These are phyloP conservation scores for Cladosporium sp. DNA, from an alignment of 2,329 filamentous ascomycete species.

Conservation along the genomic window DNA sequence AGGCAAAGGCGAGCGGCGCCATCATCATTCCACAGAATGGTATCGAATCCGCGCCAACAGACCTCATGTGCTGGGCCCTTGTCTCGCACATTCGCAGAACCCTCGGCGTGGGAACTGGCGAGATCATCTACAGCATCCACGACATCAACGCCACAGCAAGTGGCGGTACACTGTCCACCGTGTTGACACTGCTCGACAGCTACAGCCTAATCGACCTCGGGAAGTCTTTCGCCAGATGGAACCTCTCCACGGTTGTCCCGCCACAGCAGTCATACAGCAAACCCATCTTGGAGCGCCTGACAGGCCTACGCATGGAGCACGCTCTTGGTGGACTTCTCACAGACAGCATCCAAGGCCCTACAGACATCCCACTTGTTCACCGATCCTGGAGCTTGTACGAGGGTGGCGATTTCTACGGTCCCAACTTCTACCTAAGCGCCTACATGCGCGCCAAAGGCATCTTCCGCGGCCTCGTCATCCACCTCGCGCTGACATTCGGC, in stretches of 20 bases:
- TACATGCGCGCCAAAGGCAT: constrained; percentile 55
- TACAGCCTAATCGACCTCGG: constrained; percentile 50
- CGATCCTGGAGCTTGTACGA: constrained; percentile 59
- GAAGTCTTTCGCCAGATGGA: constrained; percentile 52
- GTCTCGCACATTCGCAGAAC: constrained; percentile 55
- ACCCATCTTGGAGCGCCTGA: constrained; percentile 42
- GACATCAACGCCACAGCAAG: constrained; percentile 55
- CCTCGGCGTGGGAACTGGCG: constrained; percentile 50
- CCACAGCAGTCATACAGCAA: constrained; percentile 32
- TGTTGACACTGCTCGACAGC: constrained; percentile 57
- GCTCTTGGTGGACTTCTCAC: constrained; percentile 59
- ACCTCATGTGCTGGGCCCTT: constrained; percentile 55
- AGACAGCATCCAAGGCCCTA: constrained; percentile 52
- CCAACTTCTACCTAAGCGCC: constrained; percentile 58
- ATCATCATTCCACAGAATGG: constrained; percentile 64
- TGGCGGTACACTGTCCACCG: constrained; percentile 64
- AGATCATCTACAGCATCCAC: constrained; percentile 55
- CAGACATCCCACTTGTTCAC: constrained; percentile 60
- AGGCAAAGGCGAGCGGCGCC: constrained; percentile 59
- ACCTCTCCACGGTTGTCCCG: constrained; percentile 49
- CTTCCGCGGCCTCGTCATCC: constrained; percentile 50
- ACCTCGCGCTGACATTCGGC: constrained; percentile 49
- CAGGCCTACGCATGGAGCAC: constrained; percentile 55
- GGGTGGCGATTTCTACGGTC: constrained; percentile 55
- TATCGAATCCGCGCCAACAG: constrained; percentile 62